Evolutionary conservation across 2,329 filamentous ascomycete genomes (phyloP).

Genomic region (Parascedosporium putredinis): DNA sequence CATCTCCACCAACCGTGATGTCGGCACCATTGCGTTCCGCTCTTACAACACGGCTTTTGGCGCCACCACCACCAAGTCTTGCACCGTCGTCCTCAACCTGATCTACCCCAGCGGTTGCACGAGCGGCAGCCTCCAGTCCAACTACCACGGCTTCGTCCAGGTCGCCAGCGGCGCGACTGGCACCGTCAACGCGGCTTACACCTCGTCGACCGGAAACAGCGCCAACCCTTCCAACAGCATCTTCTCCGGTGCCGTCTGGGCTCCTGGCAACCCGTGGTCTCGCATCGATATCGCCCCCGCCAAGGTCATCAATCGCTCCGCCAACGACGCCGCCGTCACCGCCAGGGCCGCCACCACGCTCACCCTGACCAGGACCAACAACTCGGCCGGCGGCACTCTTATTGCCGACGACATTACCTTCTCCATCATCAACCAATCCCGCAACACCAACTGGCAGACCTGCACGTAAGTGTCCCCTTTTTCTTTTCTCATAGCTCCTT

Average conservation of each 20-base stretch:
- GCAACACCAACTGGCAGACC: constrained; percentile 3
- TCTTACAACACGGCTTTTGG: constrained; percentile 1
- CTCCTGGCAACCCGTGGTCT: not conserved
- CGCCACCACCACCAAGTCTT: not conserved
- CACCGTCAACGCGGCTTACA: not conserved
- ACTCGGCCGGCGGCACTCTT: constrained; percentile 2
- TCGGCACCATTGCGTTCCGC: constrained; percentile 6
- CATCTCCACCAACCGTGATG: not conserved
- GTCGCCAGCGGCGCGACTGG: constrained; percentile 3
- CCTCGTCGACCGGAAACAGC: constrained; percentile 1
- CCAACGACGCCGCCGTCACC: constrained; percentile 2
- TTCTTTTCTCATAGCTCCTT: not conserved
- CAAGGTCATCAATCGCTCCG: constrained; percentile 4
- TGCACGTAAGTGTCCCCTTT: constrained; percentile 2
- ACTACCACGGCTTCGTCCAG: constrained; percentile 7
- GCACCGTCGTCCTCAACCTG: constrained; percentile 2
- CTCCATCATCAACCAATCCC: constrained; percentile 5
- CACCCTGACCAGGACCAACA: not conserved
- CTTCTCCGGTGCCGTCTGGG: constrained; percentile 3
- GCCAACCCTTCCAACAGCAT: not conserved
- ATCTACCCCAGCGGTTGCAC: constrained; percentile 7
- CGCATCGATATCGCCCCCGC: not conserved
- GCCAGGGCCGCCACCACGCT: not conserved
- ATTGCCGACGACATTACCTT: constrained; percentile 3
- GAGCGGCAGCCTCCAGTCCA: not conserved